These are phyloP conservation scores for Sparassis latifolia DNA, from an alignment of 1,284 basidiomycete species.

Conservation along the genomic window DNA sequence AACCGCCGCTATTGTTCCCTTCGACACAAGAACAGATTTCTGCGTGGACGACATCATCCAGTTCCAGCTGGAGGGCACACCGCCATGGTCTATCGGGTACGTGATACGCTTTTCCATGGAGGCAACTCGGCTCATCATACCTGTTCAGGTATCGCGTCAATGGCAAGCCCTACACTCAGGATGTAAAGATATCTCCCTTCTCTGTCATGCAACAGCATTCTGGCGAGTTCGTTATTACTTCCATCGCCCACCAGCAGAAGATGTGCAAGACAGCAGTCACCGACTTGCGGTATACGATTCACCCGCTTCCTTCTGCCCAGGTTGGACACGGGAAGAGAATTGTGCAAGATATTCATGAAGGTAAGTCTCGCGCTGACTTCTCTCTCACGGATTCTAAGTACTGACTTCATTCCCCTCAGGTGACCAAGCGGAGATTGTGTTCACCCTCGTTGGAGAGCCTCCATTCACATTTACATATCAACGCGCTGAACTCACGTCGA, in stretches of 20 bases:
- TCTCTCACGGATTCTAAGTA: neutral
- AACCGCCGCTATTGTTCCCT: conserved; percentile 86
- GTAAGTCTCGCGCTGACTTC: conserved; percentile 25
- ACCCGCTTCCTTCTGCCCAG: conserved; percentile 81
- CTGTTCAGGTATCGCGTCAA: conserved; percentile 71
- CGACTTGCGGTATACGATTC: conserved; percentile 74
- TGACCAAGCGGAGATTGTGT: conserved; percentile 89
- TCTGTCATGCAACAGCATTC: conserved; percentile 75
- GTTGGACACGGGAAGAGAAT: conserved; percentile 81
- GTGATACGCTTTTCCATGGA: conserved; percentile 14
- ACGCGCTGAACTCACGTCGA: conserved; percentile 60
- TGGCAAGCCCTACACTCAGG: conserved; percentile 68
- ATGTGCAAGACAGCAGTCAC: conserved; percentile 78
- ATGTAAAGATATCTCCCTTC: conserved; percentile 77
- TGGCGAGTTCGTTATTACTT: conserved; percentile 78
- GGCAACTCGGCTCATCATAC: neutral
- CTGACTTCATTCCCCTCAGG: conserved; percentile 33
- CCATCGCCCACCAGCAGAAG: conserved; percentile 87
- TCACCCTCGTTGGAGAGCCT: conserved; percentile 83
- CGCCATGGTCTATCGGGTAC: conserved; percentile 92
- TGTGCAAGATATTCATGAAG: conserved; percentile 86
- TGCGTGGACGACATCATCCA: conserved; percentile 90
- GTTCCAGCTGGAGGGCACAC: conserved; percentile 90
- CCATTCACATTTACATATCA: conserved; percentile 96
- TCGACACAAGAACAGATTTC: conserved; percentile 73